These are phyloP conservation scores for Aspergillus ostianus DNA, from an alignment of 495 filamentous ascomycete species.

Conservation along the genomic window DNA sequence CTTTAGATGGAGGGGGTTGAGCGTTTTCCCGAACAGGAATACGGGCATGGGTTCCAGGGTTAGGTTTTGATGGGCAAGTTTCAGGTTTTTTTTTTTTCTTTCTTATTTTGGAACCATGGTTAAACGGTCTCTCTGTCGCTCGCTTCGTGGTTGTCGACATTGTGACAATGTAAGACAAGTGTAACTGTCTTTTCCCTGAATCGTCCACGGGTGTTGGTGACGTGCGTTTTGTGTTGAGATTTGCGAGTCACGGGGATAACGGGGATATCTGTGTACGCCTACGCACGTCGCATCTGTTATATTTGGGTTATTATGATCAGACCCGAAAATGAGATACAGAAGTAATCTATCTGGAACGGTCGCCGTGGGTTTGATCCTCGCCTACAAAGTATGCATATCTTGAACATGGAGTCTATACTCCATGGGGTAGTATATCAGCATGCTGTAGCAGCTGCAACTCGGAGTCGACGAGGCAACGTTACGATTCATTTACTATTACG, in stretches of 20 bases:
- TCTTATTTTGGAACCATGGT: not conserved
- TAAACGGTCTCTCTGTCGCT: not conserved
- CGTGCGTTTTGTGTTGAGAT: not conserved
- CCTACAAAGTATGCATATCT: not conserved
- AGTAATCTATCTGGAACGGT: not conserved
- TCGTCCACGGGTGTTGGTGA: too few relatives aligned
- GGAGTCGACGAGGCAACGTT: too few relatives aligned
- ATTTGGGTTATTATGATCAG: not conserved
- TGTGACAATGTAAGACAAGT: not conserved
- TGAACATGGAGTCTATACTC: not conserved
- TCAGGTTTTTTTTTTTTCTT: conserved; percentile 3
- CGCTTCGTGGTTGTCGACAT: not conserved
- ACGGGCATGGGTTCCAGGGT: not conserved
- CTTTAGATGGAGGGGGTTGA: too few relatives aligned
- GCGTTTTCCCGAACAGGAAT: conserved; percentile 6
- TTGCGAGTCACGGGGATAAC: not conserved
- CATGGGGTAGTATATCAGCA: not conserved
- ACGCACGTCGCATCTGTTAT: not conserved
- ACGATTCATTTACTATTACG: too few relatives aligned
- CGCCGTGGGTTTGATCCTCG: not conserved
- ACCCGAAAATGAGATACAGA: not conserved
- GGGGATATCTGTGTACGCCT: not conserved
- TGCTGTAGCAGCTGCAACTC: too few relatives aligned
- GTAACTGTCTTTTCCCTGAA: not conserved
- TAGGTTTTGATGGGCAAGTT: not conserved